Evolutionary conservation across 225 moss, liverwort and hornwort genomes (phyloP).

Genomic region (Physcomitrellopsis africana): DNA sequence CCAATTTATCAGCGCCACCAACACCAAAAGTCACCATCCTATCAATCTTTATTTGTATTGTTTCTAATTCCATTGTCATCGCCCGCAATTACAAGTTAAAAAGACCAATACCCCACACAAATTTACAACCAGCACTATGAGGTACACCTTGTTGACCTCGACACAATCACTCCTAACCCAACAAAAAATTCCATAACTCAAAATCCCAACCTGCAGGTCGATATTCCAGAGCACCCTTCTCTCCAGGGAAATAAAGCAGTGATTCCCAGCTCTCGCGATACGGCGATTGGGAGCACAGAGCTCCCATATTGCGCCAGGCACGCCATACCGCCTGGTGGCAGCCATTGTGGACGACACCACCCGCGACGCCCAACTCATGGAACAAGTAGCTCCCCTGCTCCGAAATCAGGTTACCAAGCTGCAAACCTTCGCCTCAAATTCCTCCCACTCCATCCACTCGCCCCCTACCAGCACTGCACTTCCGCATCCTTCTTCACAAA

Average conservation of each 20-base stretch:
- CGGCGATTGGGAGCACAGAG: conserved; percentile 31
- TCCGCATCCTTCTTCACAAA: no score
- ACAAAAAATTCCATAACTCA: no score
- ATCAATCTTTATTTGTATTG: not conserved
- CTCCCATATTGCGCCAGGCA: conserved; percentile 40
- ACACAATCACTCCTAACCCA: not conserved
- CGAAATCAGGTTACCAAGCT: no score
- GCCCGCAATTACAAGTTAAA: no score
- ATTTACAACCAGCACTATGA: not conserved
- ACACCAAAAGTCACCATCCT: not conserved
- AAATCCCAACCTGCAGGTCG: conserved; percentile 41
- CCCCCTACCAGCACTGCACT: no score
- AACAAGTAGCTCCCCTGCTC: not conserved
- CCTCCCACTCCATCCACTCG: no score
- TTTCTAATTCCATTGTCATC: no score
- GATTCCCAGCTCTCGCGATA: not conserved
- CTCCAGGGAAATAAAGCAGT: conserved; percentile 37
- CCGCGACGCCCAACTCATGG: conserved; percentile 54
- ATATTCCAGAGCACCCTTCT: conserved; percentile 21
- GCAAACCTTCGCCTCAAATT: no score
- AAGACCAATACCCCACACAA: not conserved
- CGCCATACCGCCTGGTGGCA: conserved; percentile 31
- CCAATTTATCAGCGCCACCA: conserved; percentile 23
- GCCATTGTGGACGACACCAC: conserved; percentile 40
- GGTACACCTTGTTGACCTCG: not conserved